phyloP scores from a whole-genome alignment of 2,329 filamentous ascomycete genomes.

The Ophiocordyceps polyrhachis-furcata region DNA sequence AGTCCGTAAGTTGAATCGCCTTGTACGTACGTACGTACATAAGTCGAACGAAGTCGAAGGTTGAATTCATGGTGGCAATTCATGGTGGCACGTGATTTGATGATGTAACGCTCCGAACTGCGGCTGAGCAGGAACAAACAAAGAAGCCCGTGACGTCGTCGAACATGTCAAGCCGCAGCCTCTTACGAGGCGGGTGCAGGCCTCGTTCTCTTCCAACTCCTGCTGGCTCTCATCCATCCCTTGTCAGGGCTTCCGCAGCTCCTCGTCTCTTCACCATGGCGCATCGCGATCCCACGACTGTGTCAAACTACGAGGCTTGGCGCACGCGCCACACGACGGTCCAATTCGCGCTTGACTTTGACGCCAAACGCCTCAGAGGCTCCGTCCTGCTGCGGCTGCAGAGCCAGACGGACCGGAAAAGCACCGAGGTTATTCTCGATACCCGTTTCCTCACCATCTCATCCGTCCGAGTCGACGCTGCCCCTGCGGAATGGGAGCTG shows the following conservation, averaged over 20 bases:
- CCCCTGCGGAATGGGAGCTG: constrained; percentile 46
- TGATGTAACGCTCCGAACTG: not conserved
- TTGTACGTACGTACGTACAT: no score
- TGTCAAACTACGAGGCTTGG: constrained; percentile 84
- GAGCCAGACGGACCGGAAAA: constrained; percentile 54
- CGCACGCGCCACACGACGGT: constrained; percentile 67
- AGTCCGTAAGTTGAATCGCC: no score
- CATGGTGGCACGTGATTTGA: not conserved
- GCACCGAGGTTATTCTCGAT: constrained; percentile 68
- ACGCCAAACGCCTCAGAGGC: constrained; percentile 57
- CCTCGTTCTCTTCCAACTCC: not conserved
- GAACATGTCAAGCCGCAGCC: not conserved
- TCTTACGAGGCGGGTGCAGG: not conserved
- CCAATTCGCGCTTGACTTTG: constrained; percentile 69
- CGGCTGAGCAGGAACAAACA: not conserved
- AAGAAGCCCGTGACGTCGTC: not conserved
- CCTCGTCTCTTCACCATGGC: constrained; percentile 9
- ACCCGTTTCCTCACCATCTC: constrained; percentile 66
- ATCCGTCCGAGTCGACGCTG: constrained; percentile 49
- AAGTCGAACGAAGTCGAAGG: not conserved
- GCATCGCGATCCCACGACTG: constrained; percentile 65
- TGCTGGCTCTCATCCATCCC: not conserved
- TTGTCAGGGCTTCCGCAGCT: not conserved
- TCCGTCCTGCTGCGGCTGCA: constrained; percentile 60
- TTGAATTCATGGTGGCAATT: not conserved